Base-by-base conservation (phyloP, 306 rosid genomes). In the Nissolia schottii region DNA sequence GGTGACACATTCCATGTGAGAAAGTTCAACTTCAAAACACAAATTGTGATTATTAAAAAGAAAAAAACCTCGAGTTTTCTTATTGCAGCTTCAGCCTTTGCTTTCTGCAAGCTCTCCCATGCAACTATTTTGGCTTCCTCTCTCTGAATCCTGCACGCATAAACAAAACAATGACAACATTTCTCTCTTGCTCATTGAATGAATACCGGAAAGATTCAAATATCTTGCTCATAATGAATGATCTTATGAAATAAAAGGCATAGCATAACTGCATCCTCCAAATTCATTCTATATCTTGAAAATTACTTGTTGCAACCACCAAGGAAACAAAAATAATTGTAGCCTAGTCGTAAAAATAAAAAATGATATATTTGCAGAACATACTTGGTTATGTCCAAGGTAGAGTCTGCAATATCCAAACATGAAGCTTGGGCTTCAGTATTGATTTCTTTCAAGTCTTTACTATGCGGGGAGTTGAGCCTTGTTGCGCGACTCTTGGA, bases 71-170 rank as follows among this genome's bases (percentile, higher is more conserved):
- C 98, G 1, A 93, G 97, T 87, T 87, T 85, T 67, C 85, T 76
- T 19, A 90, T 84, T 38, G 86, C 87, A 32, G 93, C 94, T 87
- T 93, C 98, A 18, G 98, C 97, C 75, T 89, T 88, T 40, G 97
- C 98, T 62, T 81, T 86, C 83, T 93, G 97, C 82, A 86, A 80
- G 76, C 89, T 86, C 78, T 93, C 98, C 98, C 98, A 90, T 1
- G 98, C 98, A 62, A 49, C 51, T 60, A 93, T 90, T 79, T 88
- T 93, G 73, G 97, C 89, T 80, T 90, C 98, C 82, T 93, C 90
- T 69, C 92, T 86, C 62, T 83, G 83, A 84, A 68, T 43, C 78
- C 97, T 93, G 87, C 68, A 45, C 16, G 25, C 29, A 50, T 27
- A 8, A 64, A 48, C 6, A 53, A 13, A 63, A 25, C 59, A 57